Conservation (phyloP, 116 monocot genomes). For the Phalaenopsis hybrid region DNA sequence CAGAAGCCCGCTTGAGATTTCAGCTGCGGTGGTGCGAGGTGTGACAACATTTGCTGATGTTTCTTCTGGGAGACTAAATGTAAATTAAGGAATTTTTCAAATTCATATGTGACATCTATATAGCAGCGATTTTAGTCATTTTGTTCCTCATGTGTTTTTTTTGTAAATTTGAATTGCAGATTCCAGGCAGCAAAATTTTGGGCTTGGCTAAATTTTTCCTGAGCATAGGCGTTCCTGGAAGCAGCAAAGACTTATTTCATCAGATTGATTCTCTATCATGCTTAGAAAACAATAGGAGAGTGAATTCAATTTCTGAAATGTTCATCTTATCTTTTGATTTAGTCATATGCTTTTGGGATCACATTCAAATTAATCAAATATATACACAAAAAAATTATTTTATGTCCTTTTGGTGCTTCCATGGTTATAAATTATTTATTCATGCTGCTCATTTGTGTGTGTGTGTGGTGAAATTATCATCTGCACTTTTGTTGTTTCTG, state of each 20-base stretch:
- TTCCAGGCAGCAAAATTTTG: conserved; percentile 68
- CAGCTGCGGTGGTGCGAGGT: conserved; percentile 71
- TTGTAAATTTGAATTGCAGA: conserved; percentile 37
- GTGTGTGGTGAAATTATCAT: no score
- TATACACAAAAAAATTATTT: background rate
- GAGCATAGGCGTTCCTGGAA: conserved; percentile 81
- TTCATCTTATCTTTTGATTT: background rate
- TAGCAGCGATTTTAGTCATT: background rate
- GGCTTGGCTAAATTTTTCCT: conserved; percentile 90
- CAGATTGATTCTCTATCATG: conserved; percentile 76
- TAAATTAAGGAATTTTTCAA: conserved; percentile 15
- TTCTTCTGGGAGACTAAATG: conserved; percentile 65
- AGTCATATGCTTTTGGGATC: background rate
- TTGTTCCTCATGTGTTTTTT: conserved; percentile 4
- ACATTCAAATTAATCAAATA: background rate
- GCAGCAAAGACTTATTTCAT: conserved; percentile 59
- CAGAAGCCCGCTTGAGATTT: conserved; percentile 58
- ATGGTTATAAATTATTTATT: background rate
- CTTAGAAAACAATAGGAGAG: conserved; percentile 83
- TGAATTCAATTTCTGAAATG: background rate
- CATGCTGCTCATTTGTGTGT: background rate
- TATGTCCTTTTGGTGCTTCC: no score
- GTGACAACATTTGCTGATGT: conserved; percentile 60
- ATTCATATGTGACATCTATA: background rate
- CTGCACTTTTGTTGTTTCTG: background rate